Evolutionary conservation across 805 yeast genomes (phyloP), one percentile per base, ranked within the genome.

Genomic region (Starmerella etchellsii): DNA sequence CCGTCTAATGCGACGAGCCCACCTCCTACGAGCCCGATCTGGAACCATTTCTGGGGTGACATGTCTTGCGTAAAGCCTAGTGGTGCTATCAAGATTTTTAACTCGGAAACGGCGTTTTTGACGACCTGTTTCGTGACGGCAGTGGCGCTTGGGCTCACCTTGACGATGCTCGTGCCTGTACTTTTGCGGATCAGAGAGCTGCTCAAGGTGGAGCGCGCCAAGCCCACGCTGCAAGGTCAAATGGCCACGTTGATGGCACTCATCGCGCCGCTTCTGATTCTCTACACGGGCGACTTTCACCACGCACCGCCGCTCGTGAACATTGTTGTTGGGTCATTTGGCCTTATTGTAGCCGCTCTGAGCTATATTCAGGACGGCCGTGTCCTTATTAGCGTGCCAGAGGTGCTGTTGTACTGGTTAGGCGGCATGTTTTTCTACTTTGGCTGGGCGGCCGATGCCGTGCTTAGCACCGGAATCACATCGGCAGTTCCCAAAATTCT

Each of bases 301-400:
- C 36, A n/a, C 2, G 23, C 31, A 6, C 11, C 36, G 2, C 53
- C 54, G 4, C 27, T 35, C n/a, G 29, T 34, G 2, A 28, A 49
- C 22, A 36, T 39, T 36, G 18, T 44, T 7, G 34, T 43, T 8
- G 22, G 40, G 4, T 42, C 21, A 3, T 44, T 27, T 14, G 46
- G 46, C 1, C 41, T 35, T 3, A 15, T 43, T 9, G 49, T 35
- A 0, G 50, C 51, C 0, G 16, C 35, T 15, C 37, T 48, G 13
- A 48, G 47, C 20, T 26, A 22, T 30, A 43, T 48, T n/a, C 53
- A 53, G 39, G 57, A 53, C 31, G 57, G 57, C 31, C 47, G 55
- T 8, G 54, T 52, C 1, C 31, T 33, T 10, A 54, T 53, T 1
- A 42, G 48, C 37, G 30, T 44, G 16, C 29, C 50, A 10, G 54